Conservation (phyloP, 495 filamentous ascomycete genomes). For the Penicillium waksmanii region DNA sequence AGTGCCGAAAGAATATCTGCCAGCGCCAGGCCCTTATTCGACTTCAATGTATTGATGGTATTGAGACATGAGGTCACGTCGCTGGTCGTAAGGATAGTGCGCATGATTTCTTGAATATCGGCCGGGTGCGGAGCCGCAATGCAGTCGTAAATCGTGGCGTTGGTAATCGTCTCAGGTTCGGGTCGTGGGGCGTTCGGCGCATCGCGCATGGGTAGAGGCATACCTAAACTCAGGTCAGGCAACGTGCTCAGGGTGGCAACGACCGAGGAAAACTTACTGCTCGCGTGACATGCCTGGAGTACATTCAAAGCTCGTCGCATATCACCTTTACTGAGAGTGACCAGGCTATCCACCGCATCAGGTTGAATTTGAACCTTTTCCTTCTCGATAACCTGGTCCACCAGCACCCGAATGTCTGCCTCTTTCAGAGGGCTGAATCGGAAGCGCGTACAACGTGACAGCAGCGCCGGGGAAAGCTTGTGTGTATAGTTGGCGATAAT, state of each 20-base stretch:
- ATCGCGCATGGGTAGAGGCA: slow-evolving; percentile 69
- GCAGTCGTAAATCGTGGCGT: slow-evolving; percentile 93
- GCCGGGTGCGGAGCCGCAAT: slow-evolving; percentile 92
- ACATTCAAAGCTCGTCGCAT: slow-evolving; percentile 96
- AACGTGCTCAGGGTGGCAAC: neutral
- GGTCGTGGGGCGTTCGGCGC: slow-evolving; percentile 59
- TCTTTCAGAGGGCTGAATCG: slow-evolving; percentile 93
- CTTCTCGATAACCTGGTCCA: slow-evolving; percentile 88
- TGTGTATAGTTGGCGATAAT: slow-evolving; percentile 99
- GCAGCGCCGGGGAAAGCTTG: slow-evolving; percentile 91
- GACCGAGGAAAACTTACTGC: slow-evolving; percentile 57
- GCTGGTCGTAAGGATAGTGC: slow-evolving; percentile 77
- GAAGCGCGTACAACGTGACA: slow-evolving; percentile 94
- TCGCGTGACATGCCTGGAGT: slow-evolving; percentile 93
- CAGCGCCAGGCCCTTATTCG: slow-evolving; percentile 83
- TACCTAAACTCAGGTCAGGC: slow-evolving; percentile 46
- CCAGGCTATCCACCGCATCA: slow-evolving; percentile 78
- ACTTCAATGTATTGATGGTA: slow-evolving; percentile 84
- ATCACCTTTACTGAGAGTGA: slow-evolving; percentile 88
- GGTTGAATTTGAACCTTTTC: slow-evolving; percentile 82
- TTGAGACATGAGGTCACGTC: slow-evolving; percentile 86
- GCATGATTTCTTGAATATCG: slow-evolving; percentile 82
- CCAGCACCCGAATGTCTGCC: slow-evolving; percentile 75
- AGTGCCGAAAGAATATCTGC: slow-evolving; percentile 91
- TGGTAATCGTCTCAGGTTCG: slow-evolving; percentile 79